Conservation (phyloP, 306 rosid genomes). For the Betula pendula region DNA sequence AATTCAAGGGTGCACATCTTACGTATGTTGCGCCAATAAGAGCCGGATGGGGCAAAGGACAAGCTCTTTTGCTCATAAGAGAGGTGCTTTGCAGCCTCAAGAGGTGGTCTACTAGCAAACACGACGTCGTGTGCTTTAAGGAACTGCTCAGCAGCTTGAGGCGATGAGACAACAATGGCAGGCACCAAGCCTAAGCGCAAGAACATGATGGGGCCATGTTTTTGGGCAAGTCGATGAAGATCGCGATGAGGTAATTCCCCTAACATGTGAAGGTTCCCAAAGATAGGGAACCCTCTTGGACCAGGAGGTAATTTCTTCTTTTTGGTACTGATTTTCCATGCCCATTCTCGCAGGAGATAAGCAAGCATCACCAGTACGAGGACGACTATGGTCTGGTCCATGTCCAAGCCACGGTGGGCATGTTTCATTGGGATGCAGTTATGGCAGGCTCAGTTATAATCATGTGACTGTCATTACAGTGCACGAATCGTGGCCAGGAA, state of each 20-base stretch:
- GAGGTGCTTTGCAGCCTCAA: constrained; percentile 37
- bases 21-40: constrained; percentile 70
- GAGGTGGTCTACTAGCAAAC: constrained; percentile 63
- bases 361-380: constrained; percentile 32
- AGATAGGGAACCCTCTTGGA: constrained; percentile 60
- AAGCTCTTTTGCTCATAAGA: constrained; percentile 45
- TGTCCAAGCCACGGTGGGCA: constrained; percentile 25
- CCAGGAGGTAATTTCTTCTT: constrained; percentile 60
- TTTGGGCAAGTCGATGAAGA: constrained; percentile 44
- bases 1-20: constrained; percentile 66
- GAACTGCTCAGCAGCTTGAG: constrained; percentile 62
- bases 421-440: neutral
- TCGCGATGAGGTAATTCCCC: constrained; percentile 58
- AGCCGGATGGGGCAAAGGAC: constrained; percentile 41
- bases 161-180: constrained; percentile 62
- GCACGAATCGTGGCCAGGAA: no score
- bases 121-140: constrained; percentile 58
- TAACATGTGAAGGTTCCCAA: constrained; percentile 55
- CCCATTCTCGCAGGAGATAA: constrained; percentile 29
- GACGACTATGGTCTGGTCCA: no score
- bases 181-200: constrained; percentile 51
- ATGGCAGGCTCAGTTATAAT: no score
- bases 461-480: no score
- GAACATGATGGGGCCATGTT: constrained; percentile 63
- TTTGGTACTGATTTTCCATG: constrained; percentile 26